A percentile compares a stretch with the other conserved stretches of the same genome.
These are phyloP conservation scores for Candida lessepsii DNA, from an alignment of 805 yeast species.

Conservation along the genomic window DNA sequence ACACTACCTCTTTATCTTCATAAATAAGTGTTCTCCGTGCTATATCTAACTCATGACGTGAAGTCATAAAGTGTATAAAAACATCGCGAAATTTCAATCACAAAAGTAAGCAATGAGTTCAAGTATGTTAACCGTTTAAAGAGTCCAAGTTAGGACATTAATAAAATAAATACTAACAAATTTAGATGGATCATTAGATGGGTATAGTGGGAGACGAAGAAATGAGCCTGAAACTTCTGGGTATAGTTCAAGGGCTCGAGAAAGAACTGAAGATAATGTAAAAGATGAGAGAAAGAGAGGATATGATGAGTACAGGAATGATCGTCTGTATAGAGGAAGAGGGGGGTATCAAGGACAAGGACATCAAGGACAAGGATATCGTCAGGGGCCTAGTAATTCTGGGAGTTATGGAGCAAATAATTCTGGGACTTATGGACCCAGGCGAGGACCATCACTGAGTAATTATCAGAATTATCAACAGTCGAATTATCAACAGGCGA, in stretches of 20 bases:
- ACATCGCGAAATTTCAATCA: neutral
- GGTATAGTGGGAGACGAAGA: conserved; percentile 8
- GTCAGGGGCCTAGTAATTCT: neutral
- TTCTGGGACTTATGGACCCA: neutral
- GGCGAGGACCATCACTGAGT: conserved; percentile 4
- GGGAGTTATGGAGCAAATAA: conserved; percentile 13
- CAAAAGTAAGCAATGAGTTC: conserved; percentile 1
- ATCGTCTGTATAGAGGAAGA: conserved; percentile 1
- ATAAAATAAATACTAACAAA: conserved; percentile 3
- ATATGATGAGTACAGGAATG: conserved; percentile 17
- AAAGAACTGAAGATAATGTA: conserved; percentile 1
- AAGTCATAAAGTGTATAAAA: too few relatives aligned
- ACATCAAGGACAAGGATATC: conserved; percentile 2
- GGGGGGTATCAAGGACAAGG: neutral
- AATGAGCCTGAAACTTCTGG: conserved; percentile 1
- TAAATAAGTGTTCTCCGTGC: too few relatives aligned
- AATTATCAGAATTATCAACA: conserved; percentile 7
- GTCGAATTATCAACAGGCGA: conserved; percentile 7
- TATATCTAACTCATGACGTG: too few relatives aligned
- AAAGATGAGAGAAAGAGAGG: conserved; percentile 14
- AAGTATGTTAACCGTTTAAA: conserved; percentile 1
- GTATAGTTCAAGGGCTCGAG: conserved; percentile 8
- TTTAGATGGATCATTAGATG: conserved; percentile 7
- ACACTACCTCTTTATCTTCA: too few relatives aligned
- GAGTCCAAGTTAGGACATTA: neutral